These are phyloP conservation scores for Cercophora sp. DNA, from an alignment of 495 filamentous ascomycete species.

Conservation along the genomic window DNA sequence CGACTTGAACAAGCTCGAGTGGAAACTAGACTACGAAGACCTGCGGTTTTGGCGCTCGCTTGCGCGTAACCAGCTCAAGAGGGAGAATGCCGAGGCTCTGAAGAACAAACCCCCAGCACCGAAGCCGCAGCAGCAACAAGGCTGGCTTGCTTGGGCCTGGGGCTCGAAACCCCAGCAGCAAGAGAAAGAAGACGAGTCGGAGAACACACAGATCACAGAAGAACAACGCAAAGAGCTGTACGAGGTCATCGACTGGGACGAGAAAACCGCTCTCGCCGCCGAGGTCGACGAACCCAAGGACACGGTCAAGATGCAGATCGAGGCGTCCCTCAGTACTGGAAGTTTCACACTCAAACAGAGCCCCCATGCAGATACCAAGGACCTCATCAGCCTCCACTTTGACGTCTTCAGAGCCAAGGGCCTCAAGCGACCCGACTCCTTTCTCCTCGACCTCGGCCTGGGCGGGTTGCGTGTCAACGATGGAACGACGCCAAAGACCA, in stretches of 20 bases:
- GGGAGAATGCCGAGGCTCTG: slow-evolving; percentile 79
- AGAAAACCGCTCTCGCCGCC: slow-evolving; percentile 84
- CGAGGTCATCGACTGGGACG: slow-evolving; percentile 95
- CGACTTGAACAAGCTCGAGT: slow-evolving; percentile 72
- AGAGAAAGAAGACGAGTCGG: slow-evolving; percentile 53
- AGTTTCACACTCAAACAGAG: slow-evolving; percentile 89
- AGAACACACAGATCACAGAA: slow-evolving; percentile 81
- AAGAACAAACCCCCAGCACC: slow-evolving; percentile 44
- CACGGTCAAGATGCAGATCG: slow-evolving; percentile 84
- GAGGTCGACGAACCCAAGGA: slow-evolving; percentile 86
- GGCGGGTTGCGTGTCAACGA: slow-evolving; percentile 93
- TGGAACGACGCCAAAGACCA: slow-evolving; percentile 82
- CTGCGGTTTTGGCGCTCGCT: slow-evolving; percentile 94
- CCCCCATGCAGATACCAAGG: slow-evolving; percentile 71
- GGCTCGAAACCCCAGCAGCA: slow-evolving; percentile 62
- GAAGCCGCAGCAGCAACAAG: slow-evolving; percentile 56
- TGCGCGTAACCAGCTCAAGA: slow-evolving; percentile 88
- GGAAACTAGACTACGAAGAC: slow-evolving; percentile 90
- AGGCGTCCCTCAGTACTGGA: slow-evolving; percentile 83
- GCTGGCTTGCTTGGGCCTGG: slow-evolving; percentile 88
- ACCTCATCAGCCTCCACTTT: slow-evolving; percentile 86
- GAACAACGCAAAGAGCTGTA: slow-evolving; percentile 95
- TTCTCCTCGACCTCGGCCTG: slow-evolving; percentile 80
- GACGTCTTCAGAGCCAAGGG: slow-evolving; percentile 88
- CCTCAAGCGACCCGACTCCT: slow-evolving; percentile 82